These are phyloP conservation scores for Xylaria longipes DNA, from an alignment of 495 filamentous ascomycete species.

Conservation along the genomic window DNA sequence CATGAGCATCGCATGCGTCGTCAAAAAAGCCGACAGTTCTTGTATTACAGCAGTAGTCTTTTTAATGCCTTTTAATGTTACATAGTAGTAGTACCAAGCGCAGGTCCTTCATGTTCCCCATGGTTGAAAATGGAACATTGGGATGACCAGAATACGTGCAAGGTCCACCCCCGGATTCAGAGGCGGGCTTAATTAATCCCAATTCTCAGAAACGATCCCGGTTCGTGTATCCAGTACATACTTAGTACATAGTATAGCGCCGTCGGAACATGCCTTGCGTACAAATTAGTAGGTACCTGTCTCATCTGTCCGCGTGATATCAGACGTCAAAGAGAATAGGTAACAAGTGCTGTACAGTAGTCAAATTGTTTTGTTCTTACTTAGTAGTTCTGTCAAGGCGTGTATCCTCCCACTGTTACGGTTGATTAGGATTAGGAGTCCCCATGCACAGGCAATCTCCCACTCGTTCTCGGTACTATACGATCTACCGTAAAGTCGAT, in stretches of 20 bases:
- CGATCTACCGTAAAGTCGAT: background rate
- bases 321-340: background rate
- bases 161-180: slow-evolving; percentile 8
- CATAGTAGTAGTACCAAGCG: no score
- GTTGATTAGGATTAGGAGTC: background rate
- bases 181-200: background rate
- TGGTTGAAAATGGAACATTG: background rate
- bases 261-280: slow-evolving; percentile 1
- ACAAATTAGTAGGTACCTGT: background rate
- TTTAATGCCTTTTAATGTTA: no score
- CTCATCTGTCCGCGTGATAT: background rate
- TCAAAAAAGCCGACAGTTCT: background rate
- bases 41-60: no score
- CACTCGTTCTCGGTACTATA: background rate
- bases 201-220: background rate
- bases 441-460: slow-evolving; percentile 1
- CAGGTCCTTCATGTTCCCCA: no score
- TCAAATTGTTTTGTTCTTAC: background rate
- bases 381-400: slow-evolving; percentile 1
- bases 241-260: background rate
- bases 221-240: background rate
- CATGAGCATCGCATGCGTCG: background rate
- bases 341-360: background rate
- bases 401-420: background rate
- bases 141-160: slow-evolving; percentile 4